Evolutionary conservation across 2,329 filamentous ascomycete genomes (phyloP), one percentile per base, ranked within the genome.

Genomic region (Teratosphaeria viscida): DNA sequence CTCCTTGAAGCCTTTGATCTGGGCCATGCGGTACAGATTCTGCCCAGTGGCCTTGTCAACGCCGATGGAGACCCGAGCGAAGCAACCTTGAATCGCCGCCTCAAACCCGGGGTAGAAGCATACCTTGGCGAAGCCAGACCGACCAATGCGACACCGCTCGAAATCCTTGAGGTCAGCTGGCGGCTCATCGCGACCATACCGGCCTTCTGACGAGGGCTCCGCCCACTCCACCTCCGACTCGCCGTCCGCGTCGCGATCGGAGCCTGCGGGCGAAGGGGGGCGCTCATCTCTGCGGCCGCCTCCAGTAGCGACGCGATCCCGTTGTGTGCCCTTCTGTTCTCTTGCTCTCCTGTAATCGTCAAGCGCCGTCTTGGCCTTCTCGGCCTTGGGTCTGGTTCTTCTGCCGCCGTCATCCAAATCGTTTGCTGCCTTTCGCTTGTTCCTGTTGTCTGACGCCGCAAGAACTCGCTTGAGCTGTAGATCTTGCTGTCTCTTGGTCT

Each of bases 31-130:
- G 74, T 99, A 99, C 64, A 89, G 82, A 62, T 88, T 87, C 61
- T 86, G 79, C 3, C 87, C 86, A 3, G 83, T 89, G 54, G 70
- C 67, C 11, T 83, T 82, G 70, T 95, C 88, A 12, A 87, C 82
- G 0, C 92, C 92, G 59, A 96, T 84, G 63, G 86, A 89, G 64
- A 97, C 85, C 57, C 94, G 89, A 43, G 87, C 87, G 72, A 88
- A 99, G 73, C 91, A 95, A 57, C 90, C 90, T 16, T 80, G 84
- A 68, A 96, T 88, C 34, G 88, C 82, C 8, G 88, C 78, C 59
- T 95, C 89, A 66, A 99, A 96, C 3, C 87, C 87, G 11, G 94
- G 94, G 66, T 92, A 92, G 77, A 95, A 96, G 79, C 91, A 96
- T 59, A 96, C 88, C 69, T 92, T 85, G 6, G 88, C 87, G 72